A percentile compares a stretch with the other conserved stretches of the same genome.
These are phyloP conservation scores for Meyerozyma athensensis DNA, from an alignment of 1,139 yeast genomes.

Conservation along the genomic window DNA sequence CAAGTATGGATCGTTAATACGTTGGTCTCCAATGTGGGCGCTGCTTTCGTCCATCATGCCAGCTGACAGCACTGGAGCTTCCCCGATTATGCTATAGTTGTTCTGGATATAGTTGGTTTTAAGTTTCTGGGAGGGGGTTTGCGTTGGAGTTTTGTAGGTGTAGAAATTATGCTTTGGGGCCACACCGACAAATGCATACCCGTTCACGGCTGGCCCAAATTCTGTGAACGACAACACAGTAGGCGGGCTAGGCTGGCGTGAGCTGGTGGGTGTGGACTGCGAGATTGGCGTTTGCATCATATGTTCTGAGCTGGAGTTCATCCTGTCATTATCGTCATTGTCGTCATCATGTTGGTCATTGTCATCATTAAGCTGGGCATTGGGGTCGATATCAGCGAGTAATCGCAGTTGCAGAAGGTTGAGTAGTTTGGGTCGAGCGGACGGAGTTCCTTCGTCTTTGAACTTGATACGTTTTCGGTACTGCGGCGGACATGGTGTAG, in stretches of 20 bases:
- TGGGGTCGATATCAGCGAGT: neutral
- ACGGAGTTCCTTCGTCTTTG: slow-evolving; percentile 1
- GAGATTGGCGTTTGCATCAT: slow-evolving; percentile 10
- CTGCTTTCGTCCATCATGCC: slow-evolving; percentile 35
- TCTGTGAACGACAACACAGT: neutral
- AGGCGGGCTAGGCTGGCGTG: slow-evolving; percentile 12
- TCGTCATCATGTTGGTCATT: slow-evolving; percentile 12
- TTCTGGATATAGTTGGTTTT: neutral
- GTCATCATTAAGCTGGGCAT: slow-evolving; percentile 5
- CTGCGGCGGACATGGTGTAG: slow-evolving; percentile 2
- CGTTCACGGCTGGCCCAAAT: slow-evolving; percentile 9
- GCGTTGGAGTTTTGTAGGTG: slow-evolving; percentile 2
- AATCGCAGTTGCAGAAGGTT: slow-evolving; percentile 4
- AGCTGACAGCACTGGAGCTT: slow-evolving; percentile 32
- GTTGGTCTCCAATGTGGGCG: slow-evolving; percentile 36
- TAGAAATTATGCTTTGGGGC: slow-evolving; percentile 1
- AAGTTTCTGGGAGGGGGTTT: neutral
- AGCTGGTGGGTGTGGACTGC: slow-evolving; percentile 14
- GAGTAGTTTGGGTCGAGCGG: neutral
- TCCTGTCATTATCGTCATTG: slow-evolving; percentile 7
- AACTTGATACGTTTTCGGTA: slow-evolving; percentile 1
- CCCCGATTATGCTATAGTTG: slow-evolving; percentile 30
- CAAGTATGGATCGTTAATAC: slow-evolving; percentile 39
- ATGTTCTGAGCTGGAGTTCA: neutral
- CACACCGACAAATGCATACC: slow-evolving; percentile 8